These are phyloP conservation scores for Cryptococcus sp. DNA, from an alignment of 1,284 basidiomycete genomes.

Conservation along the genomic window DNA sequence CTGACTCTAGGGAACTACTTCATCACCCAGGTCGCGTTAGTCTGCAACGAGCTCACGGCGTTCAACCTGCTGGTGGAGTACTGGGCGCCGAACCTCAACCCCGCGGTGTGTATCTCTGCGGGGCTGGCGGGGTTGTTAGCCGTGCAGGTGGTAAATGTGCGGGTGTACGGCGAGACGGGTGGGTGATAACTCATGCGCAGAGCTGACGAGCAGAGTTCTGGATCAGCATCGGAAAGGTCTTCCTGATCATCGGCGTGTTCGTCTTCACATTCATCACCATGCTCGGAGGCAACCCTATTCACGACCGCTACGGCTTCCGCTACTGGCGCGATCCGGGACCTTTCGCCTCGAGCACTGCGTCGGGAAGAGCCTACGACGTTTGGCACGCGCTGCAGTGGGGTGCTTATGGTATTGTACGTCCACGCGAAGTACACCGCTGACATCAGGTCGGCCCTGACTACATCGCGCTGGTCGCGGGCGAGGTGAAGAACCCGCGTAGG, in stretches of 20 bases:
- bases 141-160: slow-evolving; percentile 22
- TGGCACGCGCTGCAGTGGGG: slow-evolving; percentile 24
- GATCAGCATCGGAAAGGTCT: slow-evolving; percentile 25
- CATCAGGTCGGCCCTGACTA: slow-evolving; percentile 34
- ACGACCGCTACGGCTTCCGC: slow-evolving; percentile 23
- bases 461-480: slow-evolving; percentile 28
- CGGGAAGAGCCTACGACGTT: slow-evolving; percentile 27
- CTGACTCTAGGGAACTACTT: slow-evolving; percentile 21
- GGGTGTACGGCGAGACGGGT: slow-evolving; percentile 15
- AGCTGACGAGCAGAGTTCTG: slow-evolving; percentile 14
- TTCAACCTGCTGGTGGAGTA: slow-evolving; percentile 26
- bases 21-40: slow-evolving; percentile 19
- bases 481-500: slow-evolving; percentile 28
- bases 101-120: slow-evolving; percentile 22
- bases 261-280: slow-evolving; percentile 35
- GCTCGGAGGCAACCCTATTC: slow-evolving; percentile 28
- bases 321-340: slow-evolving; percentile 32
- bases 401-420: slow-evolving; percentile 23
- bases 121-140: slow-evolving; percentile 16
- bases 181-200: not conserved
- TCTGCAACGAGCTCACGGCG: slow-evolving; percentile 27
- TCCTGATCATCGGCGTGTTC: slow-evolving; percentile 26
- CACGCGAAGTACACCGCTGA: slow-evolving; percentile 8
- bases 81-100: slow-evolving; percentile 20
- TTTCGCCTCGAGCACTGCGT: slow-evolving; percentile 10